phyloP scores from a whole-genome alignment of 306 rosid species.

The Trifolium fragiferum region DNA sequence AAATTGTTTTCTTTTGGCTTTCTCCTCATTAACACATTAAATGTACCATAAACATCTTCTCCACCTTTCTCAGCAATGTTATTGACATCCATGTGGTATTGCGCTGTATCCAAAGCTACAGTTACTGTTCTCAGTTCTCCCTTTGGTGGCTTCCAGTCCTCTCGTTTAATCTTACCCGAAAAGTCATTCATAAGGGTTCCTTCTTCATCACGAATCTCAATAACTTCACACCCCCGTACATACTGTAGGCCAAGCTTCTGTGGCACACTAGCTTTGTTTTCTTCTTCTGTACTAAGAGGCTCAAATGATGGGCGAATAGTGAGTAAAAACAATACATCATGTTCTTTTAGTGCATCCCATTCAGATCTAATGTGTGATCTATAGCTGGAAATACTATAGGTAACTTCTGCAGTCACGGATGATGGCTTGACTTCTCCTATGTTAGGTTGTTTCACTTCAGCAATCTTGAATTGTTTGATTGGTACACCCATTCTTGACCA shows the following conservation, averaged over 20 bases:
- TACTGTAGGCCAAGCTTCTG: slow-evolving; percentile 93
- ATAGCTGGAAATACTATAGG: slow-evolving; percentile 88
- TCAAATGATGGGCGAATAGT: slow-evolving; percentile 88
- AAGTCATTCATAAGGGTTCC: slow-evolving; percentile 97
- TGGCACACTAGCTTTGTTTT: slow-evolving; percentile 81
- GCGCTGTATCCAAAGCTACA: slow-evolving; percentile 98
- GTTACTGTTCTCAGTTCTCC: slow-evolving; percentile 96
- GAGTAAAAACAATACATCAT: slow-evolving; percentile 90
- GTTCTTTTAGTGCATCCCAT: slow-evolving; percentile 96
- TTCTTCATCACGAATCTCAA: slow-evolving; percentile 91
- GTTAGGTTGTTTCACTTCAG: slow-evolving; percentile 91
- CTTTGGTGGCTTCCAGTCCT: slow-evolving; percentile 99
- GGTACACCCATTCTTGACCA: slow-evolving; percentile 99
- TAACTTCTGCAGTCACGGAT: slow-evolving; percentile 87
- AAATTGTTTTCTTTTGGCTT: slow-evolving; percentile 98
- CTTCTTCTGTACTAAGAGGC: slow-evolving; percentile 91
- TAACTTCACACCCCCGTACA: slow-evolving; percentile 95
- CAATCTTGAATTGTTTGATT: slow-evolving; percentile 76
- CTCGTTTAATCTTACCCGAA: slow-evolving; percentile 87
- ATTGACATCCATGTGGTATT: slow-evolving; percentile 93
- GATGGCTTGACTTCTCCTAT: slow-evolving; percentile 98
- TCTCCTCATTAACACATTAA: slow-evolving; percentile 93
- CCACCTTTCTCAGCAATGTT: slow-evolving; percentile 87
- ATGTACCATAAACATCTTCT: slow-evolving; percentile 95
- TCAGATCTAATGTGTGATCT: slow-evolving; percentile 91